phyloP scores from a whole-genome alignment of 192 early-diverging fungal genomes.

The Umbelopsis isabellina region DNA sequence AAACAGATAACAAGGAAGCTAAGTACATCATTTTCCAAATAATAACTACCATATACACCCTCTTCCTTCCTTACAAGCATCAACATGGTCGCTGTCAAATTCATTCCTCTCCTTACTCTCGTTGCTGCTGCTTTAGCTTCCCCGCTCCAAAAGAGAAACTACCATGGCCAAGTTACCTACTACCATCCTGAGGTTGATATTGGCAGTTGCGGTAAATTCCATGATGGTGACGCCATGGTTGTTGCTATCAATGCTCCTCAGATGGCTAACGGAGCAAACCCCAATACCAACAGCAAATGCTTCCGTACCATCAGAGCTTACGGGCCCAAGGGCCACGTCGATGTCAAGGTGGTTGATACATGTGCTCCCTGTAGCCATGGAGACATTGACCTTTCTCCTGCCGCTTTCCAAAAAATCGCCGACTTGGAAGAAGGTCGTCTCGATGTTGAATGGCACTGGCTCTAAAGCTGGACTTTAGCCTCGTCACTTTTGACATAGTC shows the following conservation, averaged over 20 bases:
- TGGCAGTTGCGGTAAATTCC: conserved; percentile 10
- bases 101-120: not conserved
- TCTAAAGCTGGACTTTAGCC: conserved; percentile 19
- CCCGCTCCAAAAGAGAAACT: not conserved
- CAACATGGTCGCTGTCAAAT: not conserved
- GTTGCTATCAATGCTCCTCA: conserved; percentile 48
- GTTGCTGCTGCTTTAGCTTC: not conserved
- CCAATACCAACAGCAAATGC: conserved; percentile 47
- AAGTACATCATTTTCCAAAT: too few species aligned
- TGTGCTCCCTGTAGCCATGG: conserved; percentile 48
- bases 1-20: too few species aligned
- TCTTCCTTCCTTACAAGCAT: not conserved
- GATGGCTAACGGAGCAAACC: conserved; percentile 50
- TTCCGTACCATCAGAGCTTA: conserved; percentile 52
- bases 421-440: conserved; percentile 32
- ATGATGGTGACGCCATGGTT: conserved; percentile 9
- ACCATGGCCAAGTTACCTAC: conserved; percentile 8
- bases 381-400: conserved; percentile 50
- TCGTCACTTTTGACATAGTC: not conserved
- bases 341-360: conserved; percentile 55
- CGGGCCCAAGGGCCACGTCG: conserved; percentile 47
- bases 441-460: conserved; percentile 45
- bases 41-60: not conserved
- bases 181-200: conserved; percentile 19
- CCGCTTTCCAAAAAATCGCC: conserved; percentile 47